Percentiles rank a stretch among this genome's conserved stretches.
These are phyloP conservation scores for Podaxis rugospora DNA, from an alignment of 768 basidiomycete genomes.

Conservation along the genomic window DNA sequence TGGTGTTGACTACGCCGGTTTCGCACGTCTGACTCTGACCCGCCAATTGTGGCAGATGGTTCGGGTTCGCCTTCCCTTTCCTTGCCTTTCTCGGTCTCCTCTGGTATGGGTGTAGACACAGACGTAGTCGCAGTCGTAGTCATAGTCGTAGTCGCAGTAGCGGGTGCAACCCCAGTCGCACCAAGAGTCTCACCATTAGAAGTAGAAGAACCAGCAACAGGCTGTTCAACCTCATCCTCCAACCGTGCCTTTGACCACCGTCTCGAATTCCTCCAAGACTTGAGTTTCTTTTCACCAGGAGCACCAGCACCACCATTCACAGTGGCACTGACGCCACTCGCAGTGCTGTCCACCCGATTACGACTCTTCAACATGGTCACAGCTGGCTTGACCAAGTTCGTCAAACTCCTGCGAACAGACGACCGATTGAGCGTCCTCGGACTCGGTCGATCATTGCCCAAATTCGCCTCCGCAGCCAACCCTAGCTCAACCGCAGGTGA, in stretches of 20 bases:
- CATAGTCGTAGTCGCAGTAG: background rate
- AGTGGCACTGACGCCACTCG: background rate
- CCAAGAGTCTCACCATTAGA: background rate
- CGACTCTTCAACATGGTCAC: background rate
- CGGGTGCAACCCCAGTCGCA: background rate
- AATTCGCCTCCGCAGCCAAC: background rate
- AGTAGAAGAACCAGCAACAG: background rate
- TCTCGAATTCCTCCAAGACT: constrained; percentile 21
- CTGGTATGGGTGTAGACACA: background rate
- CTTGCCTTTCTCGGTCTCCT: constrained; percentile 27
- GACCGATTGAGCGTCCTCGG: constrained; percentile 12
- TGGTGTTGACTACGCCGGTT: background rate
- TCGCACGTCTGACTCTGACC: background rate
- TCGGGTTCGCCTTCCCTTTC: constrained; percentile 15
- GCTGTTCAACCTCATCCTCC: background rate
- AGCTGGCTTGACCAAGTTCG: constrained; percentile 23
- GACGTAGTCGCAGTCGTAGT: background rate
- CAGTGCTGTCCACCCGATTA: constrained; percentile 12
- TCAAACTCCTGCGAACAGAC: constrained; percentile 30
- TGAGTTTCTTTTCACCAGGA: constrained; percentile 14
- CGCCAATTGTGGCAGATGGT: constrained; percentile 4
- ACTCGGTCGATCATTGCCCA: background rate
- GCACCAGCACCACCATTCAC: background rate
- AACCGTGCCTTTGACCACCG: constrained; percentile 28
- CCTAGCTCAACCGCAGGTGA: background rate